Evolutionary conservation across 768 basidiomycete genomes (phyloP).

Genomic region (Podaxis carcinomalis): DNA sequence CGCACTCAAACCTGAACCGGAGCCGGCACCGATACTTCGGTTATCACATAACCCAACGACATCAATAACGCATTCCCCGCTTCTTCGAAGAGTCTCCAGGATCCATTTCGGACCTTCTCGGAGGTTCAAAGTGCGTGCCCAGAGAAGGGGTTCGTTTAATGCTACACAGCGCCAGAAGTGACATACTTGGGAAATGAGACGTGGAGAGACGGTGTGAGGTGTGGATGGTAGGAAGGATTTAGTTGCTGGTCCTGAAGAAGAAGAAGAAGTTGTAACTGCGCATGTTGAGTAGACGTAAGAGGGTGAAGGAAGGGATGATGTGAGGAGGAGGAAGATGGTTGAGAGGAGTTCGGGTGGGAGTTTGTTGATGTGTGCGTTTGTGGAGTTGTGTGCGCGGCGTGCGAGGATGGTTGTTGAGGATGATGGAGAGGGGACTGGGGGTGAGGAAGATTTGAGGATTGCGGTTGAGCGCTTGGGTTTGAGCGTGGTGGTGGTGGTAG

Average conservation of each 20-base stretch:
- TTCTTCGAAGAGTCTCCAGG: not conserved
- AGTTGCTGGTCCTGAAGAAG: no score
- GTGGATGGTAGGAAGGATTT: not conserved
- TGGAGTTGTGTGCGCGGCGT: not conserved
- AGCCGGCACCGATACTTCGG: not conserved
- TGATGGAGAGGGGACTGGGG: not conserved
- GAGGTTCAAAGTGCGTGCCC: slow-evolving; percentile 6
- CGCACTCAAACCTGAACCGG: not conserved
- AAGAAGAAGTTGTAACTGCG: not conserved
- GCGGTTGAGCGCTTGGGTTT: not conserved
- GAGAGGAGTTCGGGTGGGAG: slow-evolving; percentile 1
- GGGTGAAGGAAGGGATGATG: not conserved
- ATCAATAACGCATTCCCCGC: not conserved
- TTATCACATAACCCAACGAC: not conserved
- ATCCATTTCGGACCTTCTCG: slow-evolving; percentile 7
- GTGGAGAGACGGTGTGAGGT: not conserved
- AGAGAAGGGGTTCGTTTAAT: not conserved
- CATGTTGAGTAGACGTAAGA: not conserved
- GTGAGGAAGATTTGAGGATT: not conserved
- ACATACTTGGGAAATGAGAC: slow-evolving; percentile 3
- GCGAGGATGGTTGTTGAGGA: not conserved
- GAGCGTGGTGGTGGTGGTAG: not conserved
- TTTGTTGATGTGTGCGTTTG: not conserved
- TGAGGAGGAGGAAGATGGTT: not conserved
- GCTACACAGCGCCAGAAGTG: slow-evolving; percentile 3